A percentile compares a stretch with the other conserved stretches of the same genome.
Conservation (phyloP, 2,329 filamentous ascomycete genomes). For the Teratosphaeria epicoccoides region DNA sequence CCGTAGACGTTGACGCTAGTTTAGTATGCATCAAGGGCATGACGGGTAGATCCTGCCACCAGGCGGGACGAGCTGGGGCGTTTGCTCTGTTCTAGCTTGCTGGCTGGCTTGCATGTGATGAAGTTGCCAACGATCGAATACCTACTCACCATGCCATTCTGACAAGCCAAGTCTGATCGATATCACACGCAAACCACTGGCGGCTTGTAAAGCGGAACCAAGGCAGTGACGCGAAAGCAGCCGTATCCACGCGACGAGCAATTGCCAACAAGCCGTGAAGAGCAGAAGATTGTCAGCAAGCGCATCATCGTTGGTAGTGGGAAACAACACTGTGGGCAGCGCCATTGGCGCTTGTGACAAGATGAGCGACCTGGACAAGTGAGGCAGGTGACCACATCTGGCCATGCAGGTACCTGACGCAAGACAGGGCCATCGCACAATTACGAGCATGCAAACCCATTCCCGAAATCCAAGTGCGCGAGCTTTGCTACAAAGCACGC, state of each 20-base stretch:
- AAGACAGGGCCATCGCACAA: constrained; percentile 78
- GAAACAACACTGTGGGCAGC: background rate
- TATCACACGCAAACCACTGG: too few relatives aligned
- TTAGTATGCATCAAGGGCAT: too few relatives aligned
- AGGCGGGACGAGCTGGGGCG: too few relatives aligned
- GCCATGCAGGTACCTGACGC: constrained; percentile 8
- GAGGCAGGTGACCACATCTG: constrained; percentile 22
- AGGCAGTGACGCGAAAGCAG: too few relatives aligned
- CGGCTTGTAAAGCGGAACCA: too few relatives aligned
- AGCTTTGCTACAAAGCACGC: constrained; percentile 92
- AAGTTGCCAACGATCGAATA: too few relatives aligned
- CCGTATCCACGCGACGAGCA: background rate
- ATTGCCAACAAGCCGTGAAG: background rate
- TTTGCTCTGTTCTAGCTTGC: too few relatives aligned
- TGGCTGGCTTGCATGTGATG: too few relatives aligned
- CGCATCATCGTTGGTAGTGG: background rate
- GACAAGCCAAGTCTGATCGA: too few relatives aligned
- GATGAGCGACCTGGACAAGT: constrained; percentile 96
- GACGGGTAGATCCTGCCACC: too few relatives aligned
- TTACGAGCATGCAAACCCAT: constrained; percentile 93
- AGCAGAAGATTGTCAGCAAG: background rate
- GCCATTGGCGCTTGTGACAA: constrained; percentile 10
- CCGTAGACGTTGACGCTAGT: too few relatives aligned
- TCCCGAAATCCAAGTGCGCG: constrained; percentile 86
- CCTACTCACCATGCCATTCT: too few relatives aligned